These are phyloP conservation scores for Geranium incanum DNA, from an alignment of 441 rosid genomes.

Conservation along the genomic window DNA sequence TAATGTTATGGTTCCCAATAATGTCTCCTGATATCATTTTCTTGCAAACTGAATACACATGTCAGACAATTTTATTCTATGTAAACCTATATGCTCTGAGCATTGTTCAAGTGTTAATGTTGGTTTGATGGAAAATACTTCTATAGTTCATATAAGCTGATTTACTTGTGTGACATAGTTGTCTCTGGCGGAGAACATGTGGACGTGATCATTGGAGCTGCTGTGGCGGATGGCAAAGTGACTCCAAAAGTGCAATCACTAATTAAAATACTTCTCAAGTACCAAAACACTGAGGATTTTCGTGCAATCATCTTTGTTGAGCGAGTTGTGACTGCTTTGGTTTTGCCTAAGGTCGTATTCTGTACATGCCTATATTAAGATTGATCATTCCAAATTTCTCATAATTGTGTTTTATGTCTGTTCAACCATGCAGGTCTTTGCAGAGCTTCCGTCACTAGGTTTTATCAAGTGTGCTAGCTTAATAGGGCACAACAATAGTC, in stretches of 20 bases:
- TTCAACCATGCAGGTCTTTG: slow-evolving; percentile 56
- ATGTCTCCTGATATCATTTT: not conserved
- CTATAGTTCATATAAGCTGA: slow-evolving; percentile 13
- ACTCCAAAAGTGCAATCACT: slow-evolving; percentile 95
- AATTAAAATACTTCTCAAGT: slow-evolving; percentile 75
- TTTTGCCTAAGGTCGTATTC: slow-evolving; percentile 82
- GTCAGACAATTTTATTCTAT: not conserved
- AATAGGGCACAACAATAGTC: slow-evolving; percentile 97
- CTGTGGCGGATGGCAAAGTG: slow-evolving; percentile 99
- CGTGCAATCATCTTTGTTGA: slow-evolving; percentile 98
- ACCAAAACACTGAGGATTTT: slow-evolving; percentile 89
- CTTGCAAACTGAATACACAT: not conserved
- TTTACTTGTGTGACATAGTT: slow-evolving; percentile 41
- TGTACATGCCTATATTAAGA: not conserved
- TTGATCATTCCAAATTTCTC: slow-evolving; percentile 10
- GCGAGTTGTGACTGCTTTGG: slow-evolving; percentile 95
- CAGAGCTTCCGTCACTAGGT: slow-evolving; percentile 87
- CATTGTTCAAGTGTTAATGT: not conserved
- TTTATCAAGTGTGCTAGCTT: slow-evolving; percentile 83
- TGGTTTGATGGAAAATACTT: slow-evolving; percentile 8
- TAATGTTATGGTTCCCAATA: not conserved
- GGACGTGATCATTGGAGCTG: slow-evolving; percentile 90
- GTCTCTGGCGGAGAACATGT: slow-evolving; percentile 99
- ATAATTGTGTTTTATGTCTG: slow-evolving; percentile 9
- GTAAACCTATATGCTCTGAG: not conserved